phyloP scores from a whole-genome alignment of 768 basidiomycete genomes.

The Boletus sensibilis region DNA sequence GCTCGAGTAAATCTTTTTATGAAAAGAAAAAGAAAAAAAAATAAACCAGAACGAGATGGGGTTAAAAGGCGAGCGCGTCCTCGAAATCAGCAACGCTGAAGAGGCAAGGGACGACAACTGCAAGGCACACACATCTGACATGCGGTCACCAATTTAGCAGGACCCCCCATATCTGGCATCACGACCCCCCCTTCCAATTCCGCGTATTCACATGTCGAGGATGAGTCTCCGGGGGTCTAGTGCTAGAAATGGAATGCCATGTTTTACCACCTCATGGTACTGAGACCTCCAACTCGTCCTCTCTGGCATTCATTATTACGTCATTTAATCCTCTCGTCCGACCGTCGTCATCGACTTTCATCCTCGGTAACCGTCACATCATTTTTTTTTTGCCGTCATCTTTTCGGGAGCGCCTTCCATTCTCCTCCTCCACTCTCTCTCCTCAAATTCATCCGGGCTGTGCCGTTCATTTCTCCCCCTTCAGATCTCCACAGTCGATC shows the following conservation, averaged over 20 bases:
- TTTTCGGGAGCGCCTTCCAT: conserved; percentile 20
- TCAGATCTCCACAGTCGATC: conserved; percentile 6
- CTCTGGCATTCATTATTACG: conserved; percentile 1
- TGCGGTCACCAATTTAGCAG: not conserved
- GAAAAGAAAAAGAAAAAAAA: not conserved
- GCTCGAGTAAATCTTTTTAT: conserved; percentile 16
- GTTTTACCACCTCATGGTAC: conserved; percentile 23
- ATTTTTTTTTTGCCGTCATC: not conserved
- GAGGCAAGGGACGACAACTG: conserved; percentile 13
- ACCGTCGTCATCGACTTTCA: not conserved
- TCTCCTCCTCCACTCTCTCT: not conserved
- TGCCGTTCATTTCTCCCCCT: not conserved
- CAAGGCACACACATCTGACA: conserved; percentile 11
- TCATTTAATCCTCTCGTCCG: conserved; percentile 1
- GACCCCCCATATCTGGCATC: conserved; percentile 16
- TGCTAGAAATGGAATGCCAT: not conserved
- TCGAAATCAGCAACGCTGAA: conserved; percentile 16
- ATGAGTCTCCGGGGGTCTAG: conserved; percentile 14
- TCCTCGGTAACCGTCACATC: conserved; percentile 14
- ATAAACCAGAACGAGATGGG: not conserved
- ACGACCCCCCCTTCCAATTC: conserved; percentile 26
- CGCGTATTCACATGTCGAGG: conserved; percentile 30
- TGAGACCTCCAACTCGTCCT: too few relatives aligned
- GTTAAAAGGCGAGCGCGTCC: not conserved
- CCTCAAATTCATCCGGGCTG: too few relatives aligned